A percentile compares a stretch with the other conserved stretches of the same genome.
Evolutionary conservation across 495 filamentous ascomycete genomes (phyloP).

Genomic region (Penicillium coffeae): DNA sequence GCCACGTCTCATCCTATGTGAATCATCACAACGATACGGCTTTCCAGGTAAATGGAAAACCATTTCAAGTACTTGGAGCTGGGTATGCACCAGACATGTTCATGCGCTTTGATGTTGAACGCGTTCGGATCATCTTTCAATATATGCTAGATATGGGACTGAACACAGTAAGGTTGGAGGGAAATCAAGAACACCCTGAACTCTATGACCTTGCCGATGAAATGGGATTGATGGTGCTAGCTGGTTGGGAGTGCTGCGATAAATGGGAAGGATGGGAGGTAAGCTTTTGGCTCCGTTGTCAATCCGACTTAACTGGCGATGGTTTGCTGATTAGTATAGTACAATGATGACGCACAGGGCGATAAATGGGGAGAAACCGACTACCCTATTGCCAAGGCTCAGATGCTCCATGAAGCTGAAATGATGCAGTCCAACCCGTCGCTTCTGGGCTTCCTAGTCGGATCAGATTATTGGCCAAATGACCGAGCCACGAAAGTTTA

Average conservation of each 20-base stretch:
- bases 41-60: conserved; percentile 53
- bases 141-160: conserved; percentile 57
- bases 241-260: conserved; percentile 67
- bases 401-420: conserved; percentile 57
- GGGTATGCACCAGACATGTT: conserved; percentile 62
- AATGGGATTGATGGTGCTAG: conserved; percentile 58
- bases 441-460: conserved; percentile 54
- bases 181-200: conserved; percentile 60
- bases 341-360: conserved; percentile 51
- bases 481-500: conserved; percentile 51
- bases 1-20: conserved; percentile 47
- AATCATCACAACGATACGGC: conserved; percentile 51
- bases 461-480: conserved; percentile 62
- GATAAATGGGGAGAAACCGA: conserved; percentile 49
- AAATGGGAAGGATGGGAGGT: conserved; percentile 64
- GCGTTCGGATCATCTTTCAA: conserved; percentile 42
- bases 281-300: background rate
- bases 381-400: conserved; percentile 49
- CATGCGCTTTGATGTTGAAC: conserved; percentile 48
- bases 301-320: too few species aligned
- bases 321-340: conserved; percentile 17
- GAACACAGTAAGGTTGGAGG: conserved; percentile 61
- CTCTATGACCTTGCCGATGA: conserved; percentile 55
- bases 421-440: conserved; percentile 58
- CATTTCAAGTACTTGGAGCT: conserved; percentile 57